Evolutionary conservation across 1,139 yeast genomes (phyloP).

Genomic region (Geotrichum carabidarum): DNA sequence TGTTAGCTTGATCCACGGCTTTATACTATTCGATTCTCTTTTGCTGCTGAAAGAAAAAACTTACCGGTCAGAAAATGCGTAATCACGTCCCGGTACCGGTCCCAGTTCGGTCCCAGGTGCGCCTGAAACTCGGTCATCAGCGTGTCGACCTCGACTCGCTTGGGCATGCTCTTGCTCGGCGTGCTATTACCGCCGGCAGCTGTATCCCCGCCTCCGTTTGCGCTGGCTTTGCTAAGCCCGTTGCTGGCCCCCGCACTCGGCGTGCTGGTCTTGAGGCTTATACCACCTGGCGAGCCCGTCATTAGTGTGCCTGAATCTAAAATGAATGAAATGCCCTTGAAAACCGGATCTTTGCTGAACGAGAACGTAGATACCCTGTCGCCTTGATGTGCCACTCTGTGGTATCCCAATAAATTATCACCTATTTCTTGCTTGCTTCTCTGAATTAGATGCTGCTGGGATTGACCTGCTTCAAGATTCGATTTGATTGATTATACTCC

Average conservation of each 20-base stretch:
- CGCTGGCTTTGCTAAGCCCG: neutral
- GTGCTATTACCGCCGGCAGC: neutral
- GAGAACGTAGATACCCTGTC: no score
- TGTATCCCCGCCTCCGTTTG: neutral
- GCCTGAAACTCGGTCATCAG: constrained; percentile 70
- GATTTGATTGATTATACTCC: no score
- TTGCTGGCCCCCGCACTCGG: neutral
- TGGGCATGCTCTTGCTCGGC: neutral
- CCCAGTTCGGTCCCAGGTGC: constrained; percentile 75
- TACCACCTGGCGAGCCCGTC: no score
- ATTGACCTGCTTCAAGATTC: no score
- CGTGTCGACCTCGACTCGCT: constrained; percentile 61
- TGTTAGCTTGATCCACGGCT: neutral
- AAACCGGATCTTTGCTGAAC: no score
- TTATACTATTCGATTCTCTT: no score
- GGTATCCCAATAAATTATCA: no score
- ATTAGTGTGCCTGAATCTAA: no score
- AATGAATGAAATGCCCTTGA: no score
- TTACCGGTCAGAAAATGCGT: constrained; percentile 68
- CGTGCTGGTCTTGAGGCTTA: neutral
- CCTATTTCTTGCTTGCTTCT: no score
- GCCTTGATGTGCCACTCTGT: no score
- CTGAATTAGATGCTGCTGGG: no score
- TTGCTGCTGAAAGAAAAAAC: neutral
- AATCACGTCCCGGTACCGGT: constrained; percentile 72